Base-by-base conservation (phyloP, 176 grass and related monocot species). In the Triticum aestivum region DNA sequence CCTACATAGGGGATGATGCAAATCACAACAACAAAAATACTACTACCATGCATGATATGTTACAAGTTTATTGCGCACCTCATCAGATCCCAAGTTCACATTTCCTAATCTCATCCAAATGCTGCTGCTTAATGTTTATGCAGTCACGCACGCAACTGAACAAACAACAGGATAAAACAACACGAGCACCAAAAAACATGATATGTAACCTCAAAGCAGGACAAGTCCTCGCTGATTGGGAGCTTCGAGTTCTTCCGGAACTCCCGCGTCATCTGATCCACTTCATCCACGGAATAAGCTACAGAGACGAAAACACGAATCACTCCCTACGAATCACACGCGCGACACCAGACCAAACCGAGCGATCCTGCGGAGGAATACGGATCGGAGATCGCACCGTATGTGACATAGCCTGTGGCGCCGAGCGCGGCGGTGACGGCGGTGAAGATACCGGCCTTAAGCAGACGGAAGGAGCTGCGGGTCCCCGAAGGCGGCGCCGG, bases 251-350 rank as follows among this genome's bases (percentile, higher is more conserved):
- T 75, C 61, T 91, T 94, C 71, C 87, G 83, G 20, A 94, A 87
- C 80, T 90, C 84, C 42, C 58, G 87, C 11, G 97, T 94, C 88
- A 85, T 93, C 74, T 96, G 69, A 78, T 99, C 87, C 66, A 99
- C 75, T 80, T 99, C 92, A 24, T 96, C 92, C 38, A 90, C 24
- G 30, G 90, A 88, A 82, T 94, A 99, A 81, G 90, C 97, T 99
- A 41, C 77, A 59, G 9, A 73, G 49, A 79, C 26, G 18, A 42
- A 38, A 54, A 8, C 15, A 80, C 10, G 41, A 88, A 88, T 82
- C 75, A 87, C 0, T 13, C 44, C 44, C 44, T 41, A 77, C 13
- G 41, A 88, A 88, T 82, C 75, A 87, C 52, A 76, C 74, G 23
- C 51, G 15, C 51, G 51, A 18, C 51, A 44, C 6, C 62, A 24